Conservation (phyloP, 768 basidiomycete genomes). For the Austroboletus eburneus region DNA sequence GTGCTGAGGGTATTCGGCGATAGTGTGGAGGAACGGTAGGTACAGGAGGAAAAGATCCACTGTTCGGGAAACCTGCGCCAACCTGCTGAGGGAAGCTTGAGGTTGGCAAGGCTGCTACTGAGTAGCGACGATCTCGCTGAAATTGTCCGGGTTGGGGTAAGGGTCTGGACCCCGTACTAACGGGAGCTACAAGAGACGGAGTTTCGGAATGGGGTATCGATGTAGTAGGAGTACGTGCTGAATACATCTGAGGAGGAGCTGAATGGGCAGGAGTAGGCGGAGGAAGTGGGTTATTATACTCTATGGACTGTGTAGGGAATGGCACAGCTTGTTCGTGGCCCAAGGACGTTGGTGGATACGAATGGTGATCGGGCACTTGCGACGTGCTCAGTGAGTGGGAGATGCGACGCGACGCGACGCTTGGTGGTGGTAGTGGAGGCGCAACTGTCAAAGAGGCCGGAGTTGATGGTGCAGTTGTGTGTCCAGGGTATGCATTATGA, state of each 20-base stretch:
- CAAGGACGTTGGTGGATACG: slow-evolving; percentile 18
- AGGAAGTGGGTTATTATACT: slow-evolving; percentile 16
- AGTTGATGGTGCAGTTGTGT: slow-evolving; percentile 9
- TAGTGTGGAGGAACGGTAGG: slow-evolving; percentile 33
- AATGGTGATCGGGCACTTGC: slow-evolving; percentile 23
- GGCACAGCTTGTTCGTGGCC: slow-evolving; percentile 19
- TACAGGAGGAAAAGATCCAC: slow-evolving; percentile 15
- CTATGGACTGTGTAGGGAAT: slow-evolving; percentile 26
- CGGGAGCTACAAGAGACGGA: background rate
- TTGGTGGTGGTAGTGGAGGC: slow-evolving; percentile 10
- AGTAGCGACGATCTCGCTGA: slow-evolving; percentile 30
- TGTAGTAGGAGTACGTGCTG: slow-evolving; percentile 12
- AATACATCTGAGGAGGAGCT: slow-evolving; percentile 24
- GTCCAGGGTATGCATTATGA: slow-evolving; percentile 13
- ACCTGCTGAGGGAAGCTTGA: slow-evolving; percentile 30
- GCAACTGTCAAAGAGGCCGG: slow-evolving; percentile 4
- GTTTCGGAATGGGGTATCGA: slow-evolving; percentile 27
- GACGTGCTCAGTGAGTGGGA: slow-evolving; percentile 28
- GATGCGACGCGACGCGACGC: slow-evolving; percentile 15
- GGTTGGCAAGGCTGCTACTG: slow-evolving; percentile 26
- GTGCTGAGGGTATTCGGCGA: slow-evolving; percentile 24
- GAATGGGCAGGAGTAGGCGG: slow-evolving; percentile 23
- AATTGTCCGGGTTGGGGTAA: slow-evolving; percentile 30
- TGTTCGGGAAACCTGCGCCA: slow-evolving; percentile 13
- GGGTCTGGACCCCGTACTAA: slow-evolving; percentile 25